Evolutionary conservation across 805 yeast species (phyloP).

Genomic region (Myxozyma lipomycoides): DNA sequence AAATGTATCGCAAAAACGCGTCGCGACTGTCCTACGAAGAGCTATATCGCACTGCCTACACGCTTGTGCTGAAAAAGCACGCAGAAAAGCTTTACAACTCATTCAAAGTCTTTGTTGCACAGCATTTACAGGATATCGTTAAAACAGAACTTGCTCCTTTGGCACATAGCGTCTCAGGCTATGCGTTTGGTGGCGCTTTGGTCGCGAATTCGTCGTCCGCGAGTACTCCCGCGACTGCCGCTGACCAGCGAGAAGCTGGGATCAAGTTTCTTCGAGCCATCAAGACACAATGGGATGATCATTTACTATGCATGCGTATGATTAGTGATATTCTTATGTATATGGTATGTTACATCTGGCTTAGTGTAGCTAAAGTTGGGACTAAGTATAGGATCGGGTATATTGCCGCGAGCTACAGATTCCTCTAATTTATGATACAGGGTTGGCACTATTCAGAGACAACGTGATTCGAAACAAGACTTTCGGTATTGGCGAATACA

Average conservation of each 20-base stretch:
- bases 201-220: slow-evolving; percentile 1
- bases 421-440: slow-evolving; percentile 67
- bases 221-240: slow-evolving; percentile 15
- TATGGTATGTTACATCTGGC: no score
- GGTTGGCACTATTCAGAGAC: slow-evolving; percentile 63
- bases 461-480: slow-evolving; percentile 50
- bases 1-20: slow-evolving; percentile 69
- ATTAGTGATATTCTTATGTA: slow-evolving; percentile 83
- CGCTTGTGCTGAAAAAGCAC: slow-evolving; percentile 63
- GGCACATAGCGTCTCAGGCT: slow-evolving; percentile 12
- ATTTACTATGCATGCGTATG: slow-evolving; percentile 66
- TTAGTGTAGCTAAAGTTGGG: no score
- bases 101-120: slow-evolving; percentile 48
- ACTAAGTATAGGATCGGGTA: slow-evolving; percentile 67
- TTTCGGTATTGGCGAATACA: slow-evolving; percentile 48
- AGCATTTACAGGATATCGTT: slow-evolving; percentile 41
- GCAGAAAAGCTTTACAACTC: slow-evolving; percentile 64
- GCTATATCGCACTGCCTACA: slow-evolving; percentile 73
- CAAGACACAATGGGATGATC: slow-evolving; percentile 62
- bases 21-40: slow-evolving; percentile 75
- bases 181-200: background rate
- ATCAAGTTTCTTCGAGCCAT: slow-evolving; percentile 37
- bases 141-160: slow-evolving; percentile 28
- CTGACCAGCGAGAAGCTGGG: slow-evolving; percentile 26
- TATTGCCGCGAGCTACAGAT: slow-evolving; percentile 65